phyloP scores from a whole-genome alignment of 208 protist genomes.

The Wallacemonas collosoma region DNA sequence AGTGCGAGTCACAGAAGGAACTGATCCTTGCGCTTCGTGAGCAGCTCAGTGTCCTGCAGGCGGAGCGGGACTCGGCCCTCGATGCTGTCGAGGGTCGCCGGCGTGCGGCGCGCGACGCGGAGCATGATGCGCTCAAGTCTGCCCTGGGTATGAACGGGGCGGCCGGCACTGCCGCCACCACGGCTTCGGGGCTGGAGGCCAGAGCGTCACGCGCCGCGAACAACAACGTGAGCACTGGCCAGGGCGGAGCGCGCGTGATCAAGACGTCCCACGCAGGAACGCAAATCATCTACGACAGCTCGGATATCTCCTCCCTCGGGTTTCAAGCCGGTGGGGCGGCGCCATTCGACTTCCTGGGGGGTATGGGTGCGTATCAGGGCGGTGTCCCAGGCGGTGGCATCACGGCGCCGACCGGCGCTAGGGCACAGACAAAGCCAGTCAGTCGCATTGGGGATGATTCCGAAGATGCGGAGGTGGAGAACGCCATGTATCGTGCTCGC shows the following conservation, averaged over 20 bases:
- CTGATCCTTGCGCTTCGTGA: constrained; percentile 48
- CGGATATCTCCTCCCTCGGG: constrained; percentile 74
- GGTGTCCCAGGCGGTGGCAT: background rate
- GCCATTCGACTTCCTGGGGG: constrained; percentile 63
- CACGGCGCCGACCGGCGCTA: background rate
- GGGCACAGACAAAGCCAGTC: background rate
- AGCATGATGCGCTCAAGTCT: constrained; percentile 34
- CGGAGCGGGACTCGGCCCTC: constrained; percentile 44
- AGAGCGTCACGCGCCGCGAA: too few relatives aligned
- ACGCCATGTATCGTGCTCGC: constrained; percentile 39
- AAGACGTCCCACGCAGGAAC: constrained; percentile 40
- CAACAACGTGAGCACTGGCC: too few relatives aligned
- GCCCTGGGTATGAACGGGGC: constrained; percentile 20
- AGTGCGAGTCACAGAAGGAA: constrained; percentile 61
- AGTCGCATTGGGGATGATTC: constrained; percentile 21
- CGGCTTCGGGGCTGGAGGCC: background rate
- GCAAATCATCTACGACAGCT: constrained; percentile 73
- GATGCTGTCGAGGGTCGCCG: constrained; percentile 41
- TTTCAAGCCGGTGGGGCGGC: constrained; percentile 36
- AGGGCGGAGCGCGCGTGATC: constrained; percentile 45
- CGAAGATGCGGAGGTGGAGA: constrained; percentile 51
- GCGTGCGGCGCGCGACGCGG: constrained; percentile 40
- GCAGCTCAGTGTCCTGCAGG: constrained; percentile 38
- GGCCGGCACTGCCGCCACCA: background rate
- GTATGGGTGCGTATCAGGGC: constrained; percentile 20